Conservation (phyloP, 164 flowering plant species). For the Aristolochia californica region DNA sequence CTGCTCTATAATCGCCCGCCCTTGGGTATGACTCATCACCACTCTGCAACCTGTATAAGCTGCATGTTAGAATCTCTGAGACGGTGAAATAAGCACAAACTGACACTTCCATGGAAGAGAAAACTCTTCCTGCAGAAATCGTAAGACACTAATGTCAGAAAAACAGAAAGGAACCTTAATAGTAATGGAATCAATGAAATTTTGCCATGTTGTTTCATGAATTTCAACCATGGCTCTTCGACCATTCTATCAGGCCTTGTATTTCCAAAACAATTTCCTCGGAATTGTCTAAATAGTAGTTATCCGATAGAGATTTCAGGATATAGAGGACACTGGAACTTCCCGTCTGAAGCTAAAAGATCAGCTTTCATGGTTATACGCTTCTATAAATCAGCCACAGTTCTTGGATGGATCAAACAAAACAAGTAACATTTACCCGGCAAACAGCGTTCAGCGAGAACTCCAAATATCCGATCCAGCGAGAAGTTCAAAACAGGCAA, state of each 20-base stretch:
- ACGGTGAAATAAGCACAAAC: background rate
- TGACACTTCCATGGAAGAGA: background rate
- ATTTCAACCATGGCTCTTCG: background rate
- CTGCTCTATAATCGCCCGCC: slow-evolving; percentile 51
- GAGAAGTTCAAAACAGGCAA: slow-evolving; percentile 65
- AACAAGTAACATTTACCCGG: slow-evolving; percentile 34
- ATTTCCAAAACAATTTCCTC: background rate
- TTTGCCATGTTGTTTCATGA: background rate
- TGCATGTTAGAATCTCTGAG: slow-evolving; percentile 1
- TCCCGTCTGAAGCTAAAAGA: background rate
- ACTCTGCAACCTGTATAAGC: slow-evolving; percentile 61
- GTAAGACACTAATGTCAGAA: too few relatives aligned
- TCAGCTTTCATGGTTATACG: too few relatives aligned
- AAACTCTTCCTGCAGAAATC: too few relatives aligned
- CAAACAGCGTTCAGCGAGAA: slow-evolving; percentile 41
- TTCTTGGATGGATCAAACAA: background rate
- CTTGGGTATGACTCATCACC: slow-evolving; percentile 69
- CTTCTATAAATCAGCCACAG: too few relatives aligned
- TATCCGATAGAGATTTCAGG: background rate
- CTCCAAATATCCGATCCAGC: slow-evolving; percentile 40
- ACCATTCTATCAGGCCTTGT: too few relatives aligned
- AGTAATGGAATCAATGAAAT: background rate
- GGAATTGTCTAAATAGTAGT: background rate
- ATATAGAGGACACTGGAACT: background rate
- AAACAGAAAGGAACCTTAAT: background rate